A percentile compares a stretch with the other conserved stretches of the same genome.
Conservation (phyloP, 1,139 yeast species). For the Suhomyces coccinellae region DNA sequence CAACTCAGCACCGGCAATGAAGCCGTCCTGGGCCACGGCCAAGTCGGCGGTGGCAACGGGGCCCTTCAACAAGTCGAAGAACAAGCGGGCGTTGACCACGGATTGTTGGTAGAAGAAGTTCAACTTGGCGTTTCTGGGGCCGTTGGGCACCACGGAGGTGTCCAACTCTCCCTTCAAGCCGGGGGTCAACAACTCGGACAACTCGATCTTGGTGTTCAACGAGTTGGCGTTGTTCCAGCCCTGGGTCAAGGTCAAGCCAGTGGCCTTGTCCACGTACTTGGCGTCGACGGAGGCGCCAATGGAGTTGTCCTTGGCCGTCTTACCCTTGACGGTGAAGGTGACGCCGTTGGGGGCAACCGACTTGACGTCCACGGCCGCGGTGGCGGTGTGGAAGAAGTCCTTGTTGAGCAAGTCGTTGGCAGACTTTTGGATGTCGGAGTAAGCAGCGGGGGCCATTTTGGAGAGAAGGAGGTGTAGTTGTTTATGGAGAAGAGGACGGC, state of each 20-base stretch:
- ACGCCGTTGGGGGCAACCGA: conserved; percentile 97
- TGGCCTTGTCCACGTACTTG: conserved; percentile 88
- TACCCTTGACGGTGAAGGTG: conserved; percentile 91
- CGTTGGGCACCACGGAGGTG: conserved; percentile 85
- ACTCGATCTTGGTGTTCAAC: conserved; percentile 89
- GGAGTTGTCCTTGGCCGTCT: conserved; percentile 78
- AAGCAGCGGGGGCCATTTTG: conserved; percentile 65
- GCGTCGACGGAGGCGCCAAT: conserved; percentile 90
- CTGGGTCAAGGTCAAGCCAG: conserved; percentile 92
- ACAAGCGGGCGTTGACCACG: conserved; percentile 90
- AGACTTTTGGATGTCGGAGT: conserved; percentile 86
- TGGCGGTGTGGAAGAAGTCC: conserved; percentile 91
- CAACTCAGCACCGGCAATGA: conserved; percentile 96
- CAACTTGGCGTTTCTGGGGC: conserved; percentile 86
- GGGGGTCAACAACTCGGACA: conserved; percentile 88
- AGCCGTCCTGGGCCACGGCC: conserved; percentile 93
- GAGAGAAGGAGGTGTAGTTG: conserved; percentile 6
- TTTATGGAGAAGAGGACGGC: conserved; percentile 3
- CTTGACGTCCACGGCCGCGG: conserved; percentile 86
- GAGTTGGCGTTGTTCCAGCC: conserved; percentile 97
- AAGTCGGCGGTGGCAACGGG: conserved; percentile 95
- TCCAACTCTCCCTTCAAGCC: conserved; percentile 93
- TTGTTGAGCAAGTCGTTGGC: conserved; percentile 85
- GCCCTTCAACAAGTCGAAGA: conserved; percentile 93
- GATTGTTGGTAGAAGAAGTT: conserved; percentile 93